Evolutionary conservation across 2,329 filamentous ascomycete species (phyloP).

Genomic region (Dryadomyces quercivorus): DNA sequence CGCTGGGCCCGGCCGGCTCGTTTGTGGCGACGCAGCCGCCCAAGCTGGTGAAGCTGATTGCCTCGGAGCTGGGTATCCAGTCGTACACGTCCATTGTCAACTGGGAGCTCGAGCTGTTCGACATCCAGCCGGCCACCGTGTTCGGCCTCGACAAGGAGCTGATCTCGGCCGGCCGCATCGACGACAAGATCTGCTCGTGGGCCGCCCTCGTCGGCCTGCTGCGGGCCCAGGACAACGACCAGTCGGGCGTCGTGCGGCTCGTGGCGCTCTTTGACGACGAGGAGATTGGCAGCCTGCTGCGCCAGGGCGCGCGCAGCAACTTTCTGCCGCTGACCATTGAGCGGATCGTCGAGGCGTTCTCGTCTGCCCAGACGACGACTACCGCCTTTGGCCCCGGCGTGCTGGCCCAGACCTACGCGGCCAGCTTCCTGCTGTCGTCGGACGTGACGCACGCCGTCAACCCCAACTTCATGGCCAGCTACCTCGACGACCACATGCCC

Average conservation of each 20-base stretch:
- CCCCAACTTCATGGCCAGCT: conserved; percentile 79
- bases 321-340: conserved; percentile 74
- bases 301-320: conserved; percentile 82
- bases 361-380: conserved; percentile 35
- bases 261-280: conserved; percentile 96
- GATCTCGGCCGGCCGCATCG: conserved; percentile 88
- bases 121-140: conserved; percentile 72
- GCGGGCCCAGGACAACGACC: conserved; percentile 43
- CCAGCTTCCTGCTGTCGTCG: conserved; percentile 82
- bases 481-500: conserved; percentile 77
- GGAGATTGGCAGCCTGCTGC: conserved; percentile 83
- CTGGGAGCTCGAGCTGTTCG: conserved; percentile 95
- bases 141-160: conserved; percentile 84
- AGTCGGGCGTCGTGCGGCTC: conserved; percentile 66
- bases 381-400: conserved; percentile 40
- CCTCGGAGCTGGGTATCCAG: conserved; percentile 60
- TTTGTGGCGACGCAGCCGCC: conserved; percentile 80
- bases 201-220: conserved; percentile 76
- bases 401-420: conserved; percentile 73
- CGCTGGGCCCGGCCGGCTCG: conserved; percentile 50
- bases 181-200: conserved; percentile 97
- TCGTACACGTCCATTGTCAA: conserved; percentile 70
- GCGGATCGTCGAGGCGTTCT: conserved; percentile 61
- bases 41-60: conserved; percentile 72
- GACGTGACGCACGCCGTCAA: conserved; percentile 93